phyloP scores from a whole-genome alignment of 768 basidiomycete genomes.

The Tylopilus sp. region DNA sequence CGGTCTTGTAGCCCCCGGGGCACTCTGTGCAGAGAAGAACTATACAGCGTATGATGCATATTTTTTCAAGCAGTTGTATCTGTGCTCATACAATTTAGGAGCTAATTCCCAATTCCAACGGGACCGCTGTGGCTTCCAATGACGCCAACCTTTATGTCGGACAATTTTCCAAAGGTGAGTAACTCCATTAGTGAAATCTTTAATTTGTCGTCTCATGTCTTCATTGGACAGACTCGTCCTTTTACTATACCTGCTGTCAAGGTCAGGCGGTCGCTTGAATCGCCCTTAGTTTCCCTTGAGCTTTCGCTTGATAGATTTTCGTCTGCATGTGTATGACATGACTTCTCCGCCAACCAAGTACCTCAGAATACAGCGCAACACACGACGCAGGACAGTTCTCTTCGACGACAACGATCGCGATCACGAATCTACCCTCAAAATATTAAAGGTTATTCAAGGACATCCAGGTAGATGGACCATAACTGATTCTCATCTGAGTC shows the following conservation, averaged over 20 bases:
- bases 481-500: constrained; percentile 89
- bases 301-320: constrained; percentile 59
- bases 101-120: constrained; percentile 74
- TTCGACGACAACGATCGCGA: constrained; percentile 33
- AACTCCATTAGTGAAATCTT: neutral
- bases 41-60: constrained; percentile 45
- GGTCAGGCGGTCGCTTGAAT: constrained; percentile 39
- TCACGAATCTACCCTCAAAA: constrained; percentile 47
- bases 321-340: constrained; percentile 84
- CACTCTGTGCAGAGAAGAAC: constrained; percentile 46
- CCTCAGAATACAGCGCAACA: constrained; percentile 12
- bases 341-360: constrained; percentile 42
- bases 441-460: constrained; percentile 69
- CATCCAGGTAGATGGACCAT: constrained; percentile 86
- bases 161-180: constrained; percentile 71
- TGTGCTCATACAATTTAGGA: constrained; percentile 39
- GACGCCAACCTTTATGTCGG: constrained; percentile 78
- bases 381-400: constrained; percentile 14
- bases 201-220: constrained; percentile 1
- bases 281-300: neutral
- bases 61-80: neutral
- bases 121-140: constrained; percentile 75
- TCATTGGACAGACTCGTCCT: constrained; percentile 64
- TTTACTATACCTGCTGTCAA: constrained; percentile 92
- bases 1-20: constrained; percentile 36